Evolutionary conservation across 2,329 filamentous ascomycete genomes (phyloP), one percentile per base, ranked within the genome.

Genomic region (Colletotrichum higginsianum): DNA sequence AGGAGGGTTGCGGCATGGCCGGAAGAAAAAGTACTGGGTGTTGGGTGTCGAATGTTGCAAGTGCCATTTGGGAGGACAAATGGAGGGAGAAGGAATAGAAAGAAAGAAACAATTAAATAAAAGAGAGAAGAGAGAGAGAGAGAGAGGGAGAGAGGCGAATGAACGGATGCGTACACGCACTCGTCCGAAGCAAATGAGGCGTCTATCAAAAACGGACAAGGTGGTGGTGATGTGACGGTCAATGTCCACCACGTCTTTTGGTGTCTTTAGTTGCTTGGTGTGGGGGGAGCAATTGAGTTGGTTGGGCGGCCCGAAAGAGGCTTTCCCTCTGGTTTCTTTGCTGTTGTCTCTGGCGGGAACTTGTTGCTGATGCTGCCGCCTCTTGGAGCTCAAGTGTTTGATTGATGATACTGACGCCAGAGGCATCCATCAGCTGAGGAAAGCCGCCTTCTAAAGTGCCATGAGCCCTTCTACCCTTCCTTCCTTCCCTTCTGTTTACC

Each of bases 151-250:
- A 3, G 8, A 26, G 46, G 50, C 13, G 30, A n/a, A 42, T 61
- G 44, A n/a, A 61, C 60, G 60, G 60, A 44, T 26, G 58, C 58
- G 58, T 38, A 47, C 13, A 38, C 16, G 50, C n/a, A 38, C 23
- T 61, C 30, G 21, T 38, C n/a, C 11, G 61, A 21, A 16, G 13
- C 35, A 16, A 55, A 46, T 35, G 61, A 46, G 49, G 49, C 38
- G 61, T 63, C 61, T 63, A 63, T 63, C 49, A 63, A 53, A 23
- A 53, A 53, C 30, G 46, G 46, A 47, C 26, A 35, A 44, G 46
- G 30, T 18, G 46, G 60, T 50, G 35, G 16, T 35, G 26, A 30
- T 55, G 52, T 52, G 35, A 42, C 40, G 61, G 49, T n/a, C 44
- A 35, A 42, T 62, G 50, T 42, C 46, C 60, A 44, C 46, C 60